Evolutionary conservation across 768 basidiomycete genomes (phyloP).

Genomic region (Agaricus sinodeliciosus): DNA sequence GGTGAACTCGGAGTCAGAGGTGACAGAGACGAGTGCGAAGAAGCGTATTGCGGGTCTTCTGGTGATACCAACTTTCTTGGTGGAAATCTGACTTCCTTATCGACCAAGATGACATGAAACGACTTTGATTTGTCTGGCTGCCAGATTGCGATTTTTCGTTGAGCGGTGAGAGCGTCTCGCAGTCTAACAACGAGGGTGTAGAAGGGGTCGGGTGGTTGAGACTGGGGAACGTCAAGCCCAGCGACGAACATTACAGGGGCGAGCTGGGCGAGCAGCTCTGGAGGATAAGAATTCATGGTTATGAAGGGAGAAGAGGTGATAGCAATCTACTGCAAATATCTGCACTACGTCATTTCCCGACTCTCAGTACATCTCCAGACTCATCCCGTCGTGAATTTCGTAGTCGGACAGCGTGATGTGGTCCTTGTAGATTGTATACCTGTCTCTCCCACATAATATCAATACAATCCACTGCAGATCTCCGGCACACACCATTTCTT

Average conservation of each 20-base stretch:
- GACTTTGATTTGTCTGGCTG: conserved; percentile 62
- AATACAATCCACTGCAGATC: background rate
- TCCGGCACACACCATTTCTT: conserved; percentile 83
- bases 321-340: background rate
- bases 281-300: conserved; percentile 87
- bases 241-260: conserved; percentile 94
- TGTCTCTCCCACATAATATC: conserved; percentile 20
- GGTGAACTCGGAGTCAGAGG: conserved; percentile 87
- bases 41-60: conserved; percentile 49
- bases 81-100: conserved; percentile 79
- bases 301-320: background rate
- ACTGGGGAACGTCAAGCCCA: conserved; percentile 51
- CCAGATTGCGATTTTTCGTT: conserved; percentile 65
- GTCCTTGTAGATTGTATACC: conserved; percentile 96
- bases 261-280: conserved; percentile 82
- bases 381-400: conserved; percentile 91
- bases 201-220: conserved; percentile 48
- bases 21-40: conserved; percentile 86
- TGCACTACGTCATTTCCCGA: background rate
- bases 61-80: conserved; percentile 69
- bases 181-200: conserved; percentile 50
- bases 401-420: conserved; percentile 92
- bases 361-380: conserved; percentile 80
- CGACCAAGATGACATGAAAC: conserved; percentile 83
- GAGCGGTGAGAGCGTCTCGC: conserved; percentile 59